Evolutionary conservation across 257 asterid genomes (phyloP).

Genomic region (Forsythia viridissima): DNA sequence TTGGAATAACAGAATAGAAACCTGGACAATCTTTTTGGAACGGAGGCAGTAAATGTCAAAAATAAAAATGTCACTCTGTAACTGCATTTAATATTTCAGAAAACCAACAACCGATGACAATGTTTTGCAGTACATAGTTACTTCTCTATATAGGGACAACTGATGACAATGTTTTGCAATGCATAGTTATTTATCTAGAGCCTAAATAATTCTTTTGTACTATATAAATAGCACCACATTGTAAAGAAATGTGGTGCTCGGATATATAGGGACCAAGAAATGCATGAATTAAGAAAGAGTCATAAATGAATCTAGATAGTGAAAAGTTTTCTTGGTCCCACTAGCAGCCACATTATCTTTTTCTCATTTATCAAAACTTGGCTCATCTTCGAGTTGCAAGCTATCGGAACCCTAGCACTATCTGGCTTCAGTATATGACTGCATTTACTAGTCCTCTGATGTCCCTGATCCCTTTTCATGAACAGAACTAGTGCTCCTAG

Average conservation of each 20-base stretch:
- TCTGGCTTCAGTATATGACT: neutral
- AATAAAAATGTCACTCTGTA: no score
- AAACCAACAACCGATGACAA: no score
- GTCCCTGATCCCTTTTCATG: neutral
- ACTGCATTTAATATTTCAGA: no score
- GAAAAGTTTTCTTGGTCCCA: no score
- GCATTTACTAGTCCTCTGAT: neutral
- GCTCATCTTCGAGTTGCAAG: neutral
- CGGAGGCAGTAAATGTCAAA: no score
- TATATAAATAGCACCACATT: neutral
- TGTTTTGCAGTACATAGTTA: no score
- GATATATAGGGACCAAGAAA: neutral
- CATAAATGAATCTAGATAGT: neutral
- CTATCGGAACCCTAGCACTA: neutral
- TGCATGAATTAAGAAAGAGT: neutral
- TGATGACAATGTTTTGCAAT: neutral
- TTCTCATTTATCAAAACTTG: no score
- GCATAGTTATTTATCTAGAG: neutral
- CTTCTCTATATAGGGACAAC: no score
- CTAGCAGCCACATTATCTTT: neutral
- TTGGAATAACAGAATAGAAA: no score
- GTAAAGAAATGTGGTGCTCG: neutral
- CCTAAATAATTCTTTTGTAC: neutral
- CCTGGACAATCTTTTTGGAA: no score
- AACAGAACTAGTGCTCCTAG: neutral